Evolutionary conservation across 495 filamentous ascomycete genomes (phyloP).

Genomic region (Sphaerosporella brunnea): DNA sequence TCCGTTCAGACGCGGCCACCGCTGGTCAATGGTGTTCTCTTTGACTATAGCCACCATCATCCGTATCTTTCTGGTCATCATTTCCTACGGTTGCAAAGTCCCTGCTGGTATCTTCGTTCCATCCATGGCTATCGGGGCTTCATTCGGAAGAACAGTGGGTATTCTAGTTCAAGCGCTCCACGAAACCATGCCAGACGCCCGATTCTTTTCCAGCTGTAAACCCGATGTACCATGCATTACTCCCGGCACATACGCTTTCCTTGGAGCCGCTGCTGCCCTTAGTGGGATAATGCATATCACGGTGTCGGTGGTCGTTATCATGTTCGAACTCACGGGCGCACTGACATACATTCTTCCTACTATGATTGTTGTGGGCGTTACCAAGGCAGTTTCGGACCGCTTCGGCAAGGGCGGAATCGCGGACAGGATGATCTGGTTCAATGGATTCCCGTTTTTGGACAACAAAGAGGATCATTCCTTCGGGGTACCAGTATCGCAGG

Average conservation of each 20-base stretch:
- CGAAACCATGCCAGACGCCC: constrained; percentile 59
- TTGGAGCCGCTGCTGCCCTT: constrained; percentile 85
- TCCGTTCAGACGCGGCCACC: constrained; percentile 15
- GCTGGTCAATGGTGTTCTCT: constrained; percentile 65
- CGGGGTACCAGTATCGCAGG: constrained; percentile 81
- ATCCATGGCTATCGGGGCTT: constrained; percentile 92
- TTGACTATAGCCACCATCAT: constrained; percentile 64
- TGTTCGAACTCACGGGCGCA: constrained; percentile 93
- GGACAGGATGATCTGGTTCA: constrained; percentile 99
- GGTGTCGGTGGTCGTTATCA: constrained; percentile 89
- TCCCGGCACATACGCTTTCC: constrained; percentile 86
- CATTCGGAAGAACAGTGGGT: constrained; percentile 83
- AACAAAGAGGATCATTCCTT: constrained; percentile 98
- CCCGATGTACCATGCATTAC: constrained; percentile 95
- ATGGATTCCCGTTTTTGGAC: constrained; percentile 91
- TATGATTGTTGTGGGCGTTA: constrained; percentile 96
- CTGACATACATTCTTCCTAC: constrained; percentile 91
- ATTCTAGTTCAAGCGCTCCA: constrained; percentile 84
- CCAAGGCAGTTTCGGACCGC: constrained; percentile 79
- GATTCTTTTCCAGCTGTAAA: constrained; percentile 71
- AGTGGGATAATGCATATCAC: constrained; percentile 97
- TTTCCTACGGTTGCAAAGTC: constrained; percentile 95
- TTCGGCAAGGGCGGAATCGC: constrained; percentile 86
- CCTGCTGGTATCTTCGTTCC: constrained; percentile 96
- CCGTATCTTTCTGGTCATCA: constrained; percentile 72